Base-by-base conservation (phyloP, 2,329 filamentous ascomycete species). In the Verticillium nonalfalfae region DNA sequence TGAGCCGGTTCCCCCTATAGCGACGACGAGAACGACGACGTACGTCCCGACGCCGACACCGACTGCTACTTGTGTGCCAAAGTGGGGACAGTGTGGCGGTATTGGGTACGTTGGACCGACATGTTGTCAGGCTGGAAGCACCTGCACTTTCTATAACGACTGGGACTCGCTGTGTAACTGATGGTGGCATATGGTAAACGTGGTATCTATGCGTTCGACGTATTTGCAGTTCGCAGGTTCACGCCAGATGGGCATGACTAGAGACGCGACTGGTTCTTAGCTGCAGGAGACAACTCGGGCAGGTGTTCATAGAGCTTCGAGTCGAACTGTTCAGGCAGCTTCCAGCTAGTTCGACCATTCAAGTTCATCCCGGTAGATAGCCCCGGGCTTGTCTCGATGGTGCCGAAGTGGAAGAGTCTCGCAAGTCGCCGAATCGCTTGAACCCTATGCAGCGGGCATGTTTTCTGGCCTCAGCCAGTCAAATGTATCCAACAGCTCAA, bases 401-500 rank as follows among this genome's bases (percentile, higher is more conserved):
- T 31, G 26, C 26, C 26, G 5, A 31, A 4, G 26, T 5, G 5
- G 5, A 31, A 31, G 26, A 31, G 26, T 4, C 26, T 36, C 13
- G 35, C 35, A 9, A 36, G 39, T 45, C 4, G 26, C 26, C 26
- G 7, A 1, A 45, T 2, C 15, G 39, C 15, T 7, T n/a, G 39
- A 9, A 18, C 21, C n/a, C n/a, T 45, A 45, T 15, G 39, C 14
- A 14, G n/a, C 14, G 15, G 39, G 39, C 15, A 45, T 10, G n/a
- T 52, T 52, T 9, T 70, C 69, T 4, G 65, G 66, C 14, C 74
- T 66, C 58, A 80, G 65, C 79, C 79, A 82, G 61, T 80, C 77
- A 67, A 79, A 82, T 0, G 79, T 81, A 63, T 82, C 78, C 1
- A 81, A 65, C 38, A 82, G 69, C 60, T 81, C 78, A 61, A 81